Percentiles rank a stretch among this genome's conserved stretches.
Conservation (phyloP, 169 alveolate species). For the Plasmodium adleri region DNA sequence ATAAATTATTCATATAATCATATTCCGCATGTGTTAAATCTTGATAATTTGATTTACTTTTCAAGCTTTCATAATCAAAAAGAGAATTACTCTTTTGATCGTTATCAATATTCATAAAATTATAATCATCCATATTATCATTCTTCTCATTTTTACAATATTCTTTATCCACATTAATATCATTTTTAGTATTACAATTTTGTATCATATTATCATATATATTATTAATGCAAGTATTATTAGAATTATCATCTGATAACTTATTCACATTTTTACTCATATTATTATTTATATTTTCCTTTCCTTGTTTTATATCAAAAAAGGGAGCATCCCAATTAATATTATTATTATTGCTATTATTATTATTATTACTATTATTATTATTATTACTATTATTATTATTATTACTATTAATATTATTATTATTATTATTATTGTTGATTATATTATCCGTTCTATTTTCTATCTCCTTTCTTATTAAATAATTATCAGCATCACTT, state of each 20-base stretch:
- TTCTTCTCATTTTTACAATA: not conserved
- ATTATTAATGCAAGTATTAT: not conserved
- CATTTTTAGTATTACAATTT: slow-evolving; percentile 8
- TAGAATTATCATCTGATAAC: too few relatives aligned
- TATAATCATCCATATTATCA: slow-evolving; percentile 26
- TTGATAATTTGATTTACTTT: slow-evolving; percentile 69
- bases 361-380: not conserved
- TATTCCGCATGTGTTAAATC: slow-evolving; percentile 85
- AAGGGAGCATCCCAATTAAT: not conserved
- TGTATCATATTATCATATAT: not conserved
- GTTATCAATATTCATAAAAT: slow-evolving; percentile 28
- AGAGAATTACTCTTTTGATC: slow-evolving; percentile 7
- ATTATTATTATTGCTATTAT: not conserved
- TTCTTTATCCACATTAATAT: not conserved
- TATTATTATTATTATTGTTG: not conserved
- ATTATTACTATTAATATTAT: not conserved
- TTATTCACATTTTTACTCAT: too few relatives aligned
- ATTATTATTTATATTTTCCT: not conserved
- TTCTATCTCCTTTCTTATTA: not conserved
- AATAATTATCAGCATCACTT: not conserved
- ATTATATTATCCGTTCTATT: not conserved
- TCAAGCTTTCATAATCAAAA: slow-evolving; percentile 71
- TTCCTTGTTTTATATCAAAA: not conserved
- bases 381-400: not conserved
- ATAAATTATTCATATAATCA: slow-evolving; percentile 79